Conservation (phyloP, 164 flowering plant genomes). For the Amborella trichopoda region DNA sequence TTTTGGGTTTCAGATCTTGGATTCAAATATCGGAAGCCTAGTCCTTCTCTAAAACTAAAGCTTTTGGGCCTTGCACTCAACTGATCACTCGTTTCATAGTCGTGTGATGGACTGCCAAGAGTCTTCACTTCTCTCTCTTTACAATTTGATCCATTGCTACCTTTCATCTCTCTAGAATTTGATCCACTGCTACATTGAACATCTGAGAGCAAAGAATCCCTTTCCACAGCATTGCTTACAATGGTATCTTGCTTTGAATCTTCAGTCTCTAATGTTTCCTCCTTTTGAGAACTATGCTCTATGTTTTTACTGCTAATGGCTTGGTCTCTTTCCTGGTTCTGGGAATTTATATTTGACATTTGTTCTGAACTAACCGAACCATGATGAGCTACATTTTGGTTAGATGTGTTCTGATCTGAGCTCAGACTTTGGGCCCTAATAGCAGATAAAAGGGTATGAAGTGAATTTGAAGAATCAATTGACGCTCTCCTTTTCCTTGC, state of each 20-base stretch:
- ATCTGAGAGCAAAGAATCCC: constrained; percentile 4
- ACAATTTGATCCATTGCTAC: constrained; percentile 1
- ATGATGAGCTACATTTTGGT: too few species aligned
- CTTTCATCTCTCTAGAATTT: constrained; percentile 14
- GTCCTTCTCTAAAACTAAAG: constrained; percentile 53
- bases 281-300: constrained; percentile 2
- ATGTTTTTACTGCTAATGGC: constrained; percentile 12
- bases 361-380: too few species aligned
- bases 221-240: constrained; percentile 3
- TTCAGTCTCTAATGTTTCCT: not conserved
- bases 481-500: constrained; percentile 10
- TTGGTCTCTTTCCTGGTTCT: constrained; percentile 10
- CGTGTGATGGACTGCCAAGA: constrained; percentile 46
- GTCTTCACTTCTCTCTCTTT: too few species aligned
- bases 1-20: constrained; percentile 23
- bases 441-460: constrained; percentile 7
- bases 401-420: constrained; percentile 2
- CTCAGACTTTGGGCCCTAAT: constrained; percentile 11
- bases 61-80: constrained; percentile 44
- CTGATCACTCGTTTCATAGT: constrained; percentile 30
- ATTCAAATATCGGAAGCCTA: constrained; percentile 29
- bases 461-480: constrained; percentile 5
- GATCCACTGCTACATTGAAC: constrained; percentile 8
- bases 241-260: constrained; percentile 4
- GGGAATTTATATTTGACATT: too few species aligned